Percentiles rank a stretch among this genome's conserved stretches.
Evolutionary conservation across 2,329 filamentous ascomycete species (phyloP).

Genomic region (Emmonsiellopsis sp.): DNA sequence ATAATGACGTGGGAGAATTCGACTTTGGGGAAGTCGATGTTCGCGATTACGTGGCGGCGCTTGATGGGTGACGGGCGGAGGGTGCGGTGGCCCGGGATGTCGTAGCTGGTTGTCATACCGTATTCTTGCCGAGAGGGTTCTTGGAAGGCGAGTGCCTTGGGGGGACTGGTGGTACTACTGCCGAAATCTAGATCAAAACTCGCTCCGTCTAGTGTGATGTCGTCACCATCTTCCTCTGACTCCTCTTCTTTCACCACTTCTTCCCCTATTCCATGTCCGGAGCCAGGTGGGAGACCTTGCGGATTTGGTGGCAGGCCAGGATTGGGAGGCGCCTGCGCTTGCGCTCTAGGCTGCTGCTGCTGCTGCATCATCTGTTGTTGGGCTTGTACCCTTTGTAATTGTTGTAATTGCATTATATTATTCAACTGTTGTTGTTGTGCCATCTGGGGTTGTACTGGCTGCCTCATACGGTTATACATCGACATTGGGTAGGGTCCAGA

Average conservation of each 20-base stretch:
- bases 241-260: not conserved
- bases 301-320: not conserved
- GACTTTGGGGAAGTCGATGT: slow-evolving; percentile 27
- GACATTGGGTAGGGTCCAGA: too few relatives aligned
- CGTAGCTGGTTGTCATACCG: slow-evolving; percentile 34
- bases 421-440: slow-evolving; percentile 1
- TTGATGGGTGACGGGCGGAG: slow-evolving; percentile 25
- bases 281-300: not conserved
- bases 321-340: not conserved
- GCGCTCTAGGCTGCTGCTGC: not conserved
- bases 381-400: slow-evolving; percentile 5
- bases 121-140: slow-evolving; percentile 31
- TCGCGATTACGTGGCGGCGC: slow-evolving; percentile 31
- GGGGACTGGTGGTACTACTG: slow-evolving; percentile 4
- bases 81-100: slow-evolving; percentile 30
- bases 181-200: slow-evolving; percentile 8
- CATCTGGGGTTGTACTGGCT: not conserved
- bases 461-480: too few relatives aligned
- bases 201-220: not conserved
- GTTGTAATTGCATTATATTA: not conserved
- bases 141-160: slow-evolving; percentile 20
- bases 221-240: slow-evolving; percentile 10
- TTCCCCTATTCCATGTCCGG: too few relatives aligned
- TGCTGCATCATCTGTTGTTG: slow-evolving; percentile 8
- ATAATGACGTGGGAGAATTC: slow-evolving; percentile 29